Base-by-base conservation (phyloP, 2,329 filamentous ascomycete species). In the Phoma herbarum region DNA sequence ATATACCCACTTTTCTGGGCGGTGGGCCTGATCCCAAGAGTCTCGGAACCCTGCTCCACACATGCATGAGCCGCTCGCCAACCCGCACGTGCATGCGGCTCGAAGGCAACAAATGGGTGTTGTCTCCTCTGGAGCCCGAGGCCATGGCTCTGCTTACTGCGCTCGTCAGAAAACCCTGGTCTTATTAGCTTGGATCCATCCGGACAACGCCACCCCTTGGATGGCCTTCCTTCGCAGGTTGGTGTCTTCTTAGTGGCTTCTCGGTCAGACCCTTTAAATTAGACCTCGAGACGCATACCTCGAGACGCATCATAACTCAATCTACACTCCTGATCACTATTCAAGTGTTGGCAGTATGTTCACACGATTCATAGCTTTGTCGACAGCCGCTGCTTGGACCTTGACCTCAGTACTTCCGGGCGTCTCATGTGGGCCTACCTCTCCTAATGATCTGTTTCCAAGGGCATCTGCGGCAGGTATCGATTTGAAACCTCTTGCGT, bases 401-500 rank as follows among this genome's bases (percentile, higher is more conserved):
- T 43, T 52, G 35, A 25, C 48, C 48, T 58, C 63, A 8, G 42
- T 63, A 4, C 42, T 65, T 28, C 39, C 61, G 2, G 18, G 55
- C 22, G 58, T 39, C 37, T 61, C 57, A 2, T 57, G 57, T 48
- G 61, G 53, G 10, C 60, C 62, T 25, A 50, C 60, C 10, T 9
- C 43, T n/a, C 23, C 46, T 23, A 25, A 50, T 31, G 46, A 58
- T 48, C n/a, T 61, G 16, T 61, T 61, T 12, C 25, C 53, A 8
- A 55, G 58, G 26, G 62, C 60, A 8, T 54, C 64, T 29, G 64
- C 58, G 4, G 50, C 39, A 23, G 64, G 63, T 16, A 60, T 68
- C 22, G 63, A 70, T 25, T 48, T 68, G 5, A 55, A 67, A 14
- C 12, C 50, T 18, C 57, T 70, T 23, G 63, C 60, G 6, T 57